phyloP scores from a whole-genome alignment of 345 rosid genomes.

The Eucalyptus tenuipes region DNA sequence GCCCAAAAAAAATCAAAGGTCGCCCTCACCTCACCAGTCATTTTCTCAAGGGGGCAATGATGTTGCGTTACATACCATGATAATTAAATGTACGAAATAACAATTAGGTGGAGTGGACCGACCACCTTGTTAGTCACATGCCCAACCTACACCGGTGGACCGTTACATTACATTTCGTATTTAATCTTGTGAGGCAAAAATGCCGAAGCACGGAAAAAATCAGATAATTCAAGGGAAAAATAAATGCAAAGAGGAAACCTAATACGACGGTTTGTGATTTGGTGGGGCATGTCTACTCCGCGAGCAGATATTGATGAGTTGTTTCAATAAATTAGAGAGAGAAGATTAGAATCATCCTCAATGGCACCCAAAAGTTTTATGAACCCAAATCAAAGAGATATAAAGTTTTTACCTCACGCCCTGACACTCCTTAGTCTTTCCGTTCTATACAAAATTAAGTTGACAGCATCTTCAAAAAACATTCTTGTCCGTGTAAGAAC shows the following conservation, averaged over 20 bases:
- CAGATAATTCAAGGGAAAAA: not conserved
- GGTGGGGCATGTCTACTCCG: not conserved
- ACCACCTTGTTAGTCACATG: not conserved
- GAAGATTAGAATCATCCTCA: not conserved
- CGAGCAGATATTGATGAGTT: not conserved
- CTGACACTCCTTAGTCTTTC: not conserved
- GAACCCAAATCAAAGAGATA: not conserved
- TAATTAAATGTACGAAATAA: not conserved
- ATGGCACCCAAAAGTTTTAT: not conserved
- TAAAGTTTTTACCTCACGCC: not conserved
- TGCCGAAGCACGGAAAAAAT: too few species aligned
- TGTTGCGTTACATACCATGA: not conserved
- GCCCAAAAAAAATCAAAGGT: not conserved
- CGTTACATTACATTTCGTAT: not conserved
- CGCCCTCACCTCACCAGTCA: not conserved
- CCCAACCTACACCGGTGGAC: not conserved
- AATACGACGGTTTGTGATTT: not conserved
- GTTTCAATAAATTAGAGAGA: not conserved
- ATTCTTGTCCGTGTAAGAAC: not conserved
- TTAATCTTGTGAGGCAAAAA: not conserved
- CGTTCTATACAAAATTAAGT: not conserved
- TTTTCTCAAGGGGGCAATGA: not conserved
- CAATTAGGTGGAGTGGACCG: not conserved
- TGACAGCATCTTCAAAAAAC: not conserved
- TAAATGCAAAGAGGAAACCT: not conserved